Conservation (phyloP, 2,329 filamentous ascomycete genomes). For the Phyllosticta paracitricarpa region DNA sequence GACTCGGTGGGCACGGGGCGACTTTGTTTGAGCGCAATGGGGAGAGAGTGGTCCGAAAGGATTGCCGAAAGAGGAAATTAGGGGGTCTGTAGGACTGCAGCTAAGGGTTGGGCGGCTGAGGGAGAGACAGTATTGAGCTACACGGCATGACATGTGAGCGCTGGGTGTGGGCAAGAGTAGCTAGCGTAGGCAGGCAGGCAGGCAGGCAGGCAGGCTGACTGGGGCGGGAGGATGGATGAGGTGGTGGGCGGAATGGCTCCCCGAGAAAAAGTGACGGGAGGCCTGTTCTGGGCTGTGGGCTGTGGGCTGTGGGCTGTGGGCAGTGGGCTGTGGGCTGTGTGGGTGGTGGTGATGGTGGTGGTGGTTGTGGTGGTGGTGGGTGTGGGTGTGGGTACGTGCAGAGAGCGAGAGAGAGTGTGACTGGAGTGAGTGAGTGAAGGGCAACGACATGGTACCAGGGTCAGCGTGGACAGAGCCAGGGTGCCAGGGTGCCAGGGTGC, state of each 20-base stretch:
- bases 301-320: background rate
- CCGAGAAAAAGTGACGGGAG: background rate
- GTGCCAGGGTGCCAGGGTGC: background rate
- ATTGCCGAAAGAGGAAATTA: background rate
- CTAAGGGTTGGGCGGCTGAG: background rate
- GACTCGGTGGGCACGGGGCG: background rate
- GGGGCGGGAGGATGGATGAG: background rate
- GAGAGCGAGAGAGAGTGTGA: too few species aligned
- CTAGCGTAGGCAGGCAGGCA: too few species aligned
- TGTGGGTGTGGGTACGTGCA: background rate
- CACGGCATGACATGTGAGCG: background rate
- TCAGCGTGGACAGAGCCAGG: background rate
- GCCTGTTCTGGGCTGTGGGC: background rate
- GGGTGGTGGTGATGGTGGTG: background rate
- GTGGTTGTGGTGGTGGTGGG: background rate
- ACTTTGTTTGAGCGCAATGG: background rate
- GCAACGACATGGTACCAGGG: too few species aligned
- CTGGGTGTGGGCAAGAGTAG: background rate
- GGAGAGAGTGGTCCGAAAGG: background rate
- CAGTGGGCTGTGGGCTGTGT: background rate
- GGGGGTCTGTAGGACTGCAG: background rate
- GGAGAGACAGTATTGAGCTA: background rate
- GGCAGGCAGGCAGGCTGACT: background rate
- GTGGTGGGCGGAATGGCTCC: background rate
- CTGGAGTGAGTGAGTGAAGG: too few species aligned